phyloP scores from a whole-genome alignment of 257 asterid species.

The Salvia rosmarinus region DNA sequence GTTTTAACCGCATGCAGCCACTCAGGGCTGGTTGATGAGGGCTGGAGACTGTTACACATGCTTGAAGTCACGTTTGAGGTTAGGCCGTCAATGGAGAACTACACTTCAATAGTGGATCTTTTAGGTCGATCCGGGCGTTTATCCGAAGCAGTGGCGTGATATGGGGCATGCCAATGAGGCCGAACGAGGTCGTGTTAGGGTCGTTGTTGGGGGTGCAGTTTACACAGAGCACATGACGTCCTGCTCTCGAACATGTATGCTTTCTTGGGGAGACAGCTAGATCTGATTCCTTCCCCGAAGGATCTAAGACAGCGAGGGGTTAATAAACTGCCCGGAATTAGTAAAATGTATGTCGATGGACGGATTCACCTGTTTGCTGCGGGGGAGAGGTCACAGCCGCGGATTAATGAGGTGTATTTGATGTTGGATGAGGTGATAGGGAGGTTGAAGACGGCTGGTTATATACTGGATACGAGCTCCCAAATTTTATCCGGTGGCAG shows the following conservation, averaged over 20 bases:
- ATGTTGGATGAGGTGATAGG: constrained; percentile 65
- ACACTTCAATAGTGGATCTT: constrained; percentile 80
- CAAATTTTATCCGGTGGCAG: constrained; percentile 44
- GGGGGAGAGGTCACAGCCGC: constrained; percentile 61
- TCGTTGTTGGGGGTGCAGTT: constrained; percentile 74
- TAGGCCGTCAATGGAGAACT: constrained; percentile 73
- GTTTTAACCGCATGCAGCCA: constrained; percentile 82
- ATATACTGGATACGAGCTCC: constrained; percentile 44
- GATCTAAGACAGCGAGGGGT: constrained; percentile 61
- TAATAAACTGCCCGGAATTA: constrained; percentile 69
- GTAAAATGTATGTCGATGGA: constrained; percentile 56
- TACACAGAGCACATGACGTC: constrained; percentile 53
- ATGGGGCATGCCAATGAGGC: constrained; percentile 65
- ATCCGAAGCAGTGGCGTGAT: constrained; percentile 73
- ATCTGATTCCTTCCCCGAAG: constrained; percentile 61
- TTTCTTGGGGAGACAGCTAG: constrained; percentile 49
- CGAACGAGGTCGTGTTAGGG: constrained; percentile 82
- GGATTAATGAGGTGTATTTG: constrained; percentile 43
- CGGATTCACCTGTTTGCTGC: constrained; percentile 58
- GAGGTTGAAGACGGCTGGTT: constrained; percentile 51
- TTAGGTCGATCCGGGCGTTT: constrained; percentile 69
- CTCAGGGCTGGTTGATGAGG: constrained; percentile 75
- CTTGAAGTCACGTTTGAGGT: constrained; percentile 31
- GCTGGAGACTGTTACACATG: constrained; percentile 56
- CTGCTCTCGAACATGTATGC: constrained; percentile 74